Conservation (phyloP, 2,329 filamentous ascomycete species). For the Pseudogymnoascus sp. region DNA sequence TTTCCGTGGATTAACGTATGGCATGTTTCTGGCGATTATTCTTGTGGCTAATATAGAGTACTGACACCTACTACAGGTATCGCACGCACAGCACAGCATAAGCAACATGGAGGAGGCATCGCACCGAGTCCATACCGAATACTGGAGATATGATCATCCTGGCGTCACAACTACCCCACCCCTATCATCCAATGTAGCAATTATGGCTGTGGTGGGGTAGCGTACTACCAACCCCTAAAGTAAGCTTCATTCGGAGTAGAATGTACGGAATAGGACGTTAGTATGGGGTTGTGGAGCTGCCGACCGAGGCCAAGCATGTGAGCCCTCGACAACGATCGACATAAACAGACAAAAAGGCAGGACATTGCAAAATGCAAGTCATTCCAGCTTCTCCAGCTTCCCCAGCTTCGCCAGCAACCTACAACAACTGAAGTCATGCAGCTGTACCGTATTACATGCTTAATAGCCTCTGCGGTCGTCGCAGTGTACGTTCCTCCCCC, state of each 20-base stretch:
- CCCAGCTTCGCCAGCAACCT: neutral
- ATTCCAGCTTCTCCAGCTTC: neutral
- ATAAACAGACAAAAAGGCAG: neutral
- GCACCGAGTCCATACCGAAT: neutral
- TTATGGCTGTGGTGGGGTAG: neutral
- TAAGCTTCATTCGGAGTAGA: neutral
- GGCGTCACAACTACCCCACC: neutral
- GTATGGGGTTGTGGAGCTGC: neutral
- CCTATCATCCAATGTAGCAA: neutral
- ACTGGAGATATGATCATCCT: neutral
- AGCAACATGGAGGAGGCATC: neutral
- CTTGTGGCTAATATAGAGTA: neutral
- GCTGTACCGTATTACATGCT: neutral
- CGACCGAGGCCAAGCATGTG: neutral
- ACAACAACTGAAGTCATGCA: neutral
- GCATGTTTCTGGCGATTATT: too few relatives aligned
- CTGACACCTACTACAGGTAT: neutral
- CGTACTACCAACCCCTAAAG: neutral
- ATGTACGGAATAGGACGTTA: neutral
- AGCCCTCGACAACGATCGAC: neutral
- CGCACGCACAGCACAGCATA: neutral
- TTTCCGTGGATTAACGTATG: too few relatives aligned
- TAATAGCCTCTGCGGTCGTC: neutral
- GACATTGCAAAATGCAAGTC: neutral
- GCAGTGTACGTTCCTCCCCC: neutral